phyloP scores from a whole-genome alignment of 495 filamentous ascomycete genomes.

The Peziza echinospora region DNA sequence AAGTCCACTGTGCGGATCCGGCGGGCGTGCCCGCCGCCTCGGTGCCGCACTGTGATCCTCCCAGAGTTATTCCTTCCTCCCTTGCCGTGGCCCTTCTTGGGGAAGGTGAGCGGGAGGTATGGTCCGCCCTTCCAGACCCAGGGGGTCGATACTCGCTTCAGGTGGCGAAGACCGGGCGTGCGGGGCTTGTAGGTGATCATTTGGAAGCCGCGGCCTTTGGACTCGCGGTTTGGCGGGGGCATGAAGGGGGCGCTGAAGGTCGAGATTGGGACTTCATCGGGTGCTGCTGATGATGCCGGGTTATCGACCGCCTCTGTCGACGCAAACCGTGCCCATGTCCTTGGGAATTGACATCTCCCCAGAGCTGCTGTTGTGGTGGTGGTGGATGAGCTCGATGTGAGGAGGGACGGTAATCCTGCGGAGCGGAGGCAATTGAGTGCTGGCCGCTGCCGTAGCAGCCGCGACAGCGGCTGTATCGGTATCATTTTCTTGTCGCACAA shows the following conservation, averaged over 20 bases:
- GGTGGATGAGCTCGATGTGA: too few relatives aligned
- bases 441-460: not conserved
- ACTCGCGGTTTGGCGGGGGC: not conserved
- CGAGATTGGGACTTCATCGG: not conserved
- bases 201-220: conserved; percentile 23
- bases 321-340: not conserved
- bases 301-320: not conserved
- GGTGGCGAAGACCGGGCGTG: conserved; percentile 81
- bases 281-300: too few relatives aligned
- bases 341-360: not conserved
- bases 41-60: conserved; percentile 66
- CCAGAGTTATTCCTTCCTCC: conserved; percentile 83
- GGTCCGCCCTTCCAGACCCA: conserved; percentile 90
- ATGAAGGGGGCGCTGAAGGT: not conserved
- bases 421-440: not conserved
- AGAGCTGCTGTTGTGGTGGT: not conserved
- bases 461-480: not conserved
- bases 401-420: too few relatives aligned
- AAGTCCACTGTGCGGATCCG: conserved; percentile 85
- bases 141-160: conserved; percentile 79
- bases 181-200: conserved; percentile 81
- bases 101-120: conserved; percentile 57
- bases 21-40: conserved; percentile 73
- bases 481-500: too few relatives aligned
- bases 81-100: conserved; percentile 75